phyloP scores from a whole-genome alignment of 306 rosid species.

The Geum urbanum region DNA sequence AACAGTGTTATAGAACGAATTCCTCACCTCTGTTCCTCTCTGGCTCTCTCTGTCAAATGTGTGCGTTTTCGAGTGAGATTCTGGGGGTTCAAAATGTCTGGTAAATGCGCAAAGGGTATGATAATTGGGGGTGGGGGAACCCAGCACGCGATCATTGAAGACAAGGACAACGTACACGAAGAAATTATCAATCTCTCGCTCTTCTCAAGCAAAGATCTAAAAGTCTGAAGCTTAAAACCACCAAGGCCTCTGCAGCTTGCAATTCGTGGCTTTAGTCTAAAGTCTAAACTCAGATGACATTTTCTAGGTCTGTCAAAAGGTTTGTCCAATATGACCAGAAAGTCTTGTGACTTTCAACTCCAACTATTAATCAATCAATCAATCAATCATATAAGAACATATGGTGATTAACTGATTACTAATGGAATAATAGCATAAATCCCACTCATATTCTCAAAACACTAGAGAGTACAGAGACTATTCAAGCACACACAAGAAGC shows the following conservation, averaged over 20 bases:
- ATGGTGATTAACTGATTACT: neutral
- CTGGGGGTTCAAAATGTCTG: slow-evolving; percentile 8
- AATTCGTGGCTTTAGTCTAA: slow-evolving; percentile 29
- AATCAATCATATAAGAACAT: no score
- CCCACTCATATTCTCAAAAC: neutral
- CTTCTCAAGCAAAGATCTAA: slow-evolving; percentile 38
- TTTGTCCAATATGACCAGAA: neutral
- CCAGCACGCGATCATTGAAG: slow-evolving; percentile 14
- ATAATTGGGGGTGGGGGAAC: slow-evolving; percentile 27
- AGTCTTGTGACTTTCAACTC: no score
- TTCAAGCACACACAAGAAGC: neutral
- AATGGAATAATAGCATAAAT: neutral
- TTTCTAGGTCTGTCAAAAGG: neutral
- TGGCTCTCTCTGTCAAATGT: no score
- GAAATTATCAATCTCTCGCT: slow-evolving; percentile 34
- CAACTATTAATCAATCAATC: no score
- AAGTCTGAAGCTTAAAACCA: slow-evolving; percentile 34
- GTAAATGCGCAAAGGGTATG: slow-evolving; percentile 40
- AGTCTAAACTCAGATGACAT: neutral
- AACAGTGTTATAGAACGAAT: no score
- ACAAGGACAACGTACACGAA: slow-evolving; percentile 34
- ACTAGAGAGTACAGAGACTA: neutral
- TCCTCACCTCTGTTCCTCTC: no score
- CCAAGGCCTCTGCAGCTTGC: slow-evolving; percentile 37
- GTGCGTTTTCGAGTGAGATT: no score